Conservation (phyloP, 805 yeast genomes). For the Candida odintsovae region DNA sequence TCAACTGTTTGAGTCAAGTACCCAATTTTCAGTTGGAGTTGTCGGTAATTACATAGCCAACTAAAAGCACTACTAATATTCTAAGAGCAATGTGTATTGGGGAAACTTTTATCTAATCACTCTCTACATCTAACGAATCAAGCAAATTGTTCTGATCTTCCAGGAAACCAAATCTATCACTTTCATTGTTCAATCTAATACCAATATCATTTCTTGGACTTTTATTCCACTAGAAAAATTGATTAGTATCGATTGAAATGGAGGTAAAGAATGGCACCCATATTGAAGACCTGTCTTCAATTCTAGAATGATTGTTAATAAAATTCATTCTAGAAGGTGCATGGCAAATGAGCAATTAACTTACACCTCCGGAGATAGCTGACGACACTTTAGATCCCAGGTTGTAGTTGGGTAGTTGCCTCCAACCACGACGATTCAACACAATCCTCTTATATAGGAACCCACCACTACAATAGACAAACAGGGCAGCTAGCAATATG, state of each 20-base stretch:
- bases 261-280: not conserved
- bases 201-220: slow-evolving; percentile 9
- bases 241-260: not conserved
- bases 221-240: slow-evolving; percentile 10
- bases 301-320: slow-evolving; percentile 10
- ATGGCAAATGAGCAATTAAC: slow-evolving; percentile 6
- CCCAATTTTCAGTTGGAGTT: too few species aligned
- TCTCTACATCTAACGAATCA: slow-evolving; percentile 31
- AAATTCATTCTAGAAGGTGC: not conserved
- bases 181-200: slow-evolving; percentile 18
- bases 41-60: too few species aligned
- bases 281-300: not conserved
- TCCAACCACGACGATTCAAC: slow-evolving; percentile 31
- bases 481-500: slow-evolving; percentile 38
- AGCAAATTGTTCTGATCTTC: slow-evolving; percentile 35
- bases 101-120: too few species aligned
- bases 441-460: slow-evolving; percentile 29
- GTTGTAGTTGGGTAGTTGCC: slow-evolving; percentile 26
- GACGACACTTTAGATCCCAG: slow-evolving; percentile 21
- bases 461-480: slow-evolving; percentile 40
- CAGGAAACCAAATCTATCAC: slow-evolving; percentile 30
- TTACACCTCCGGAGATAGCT: slow-evolving; percentile 23
- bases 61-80: too few species aligned
- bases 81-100: too few species aligned
- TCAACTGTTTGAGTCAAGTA: too few species aligned